Percentiles rank a stretch among this genome's conserved stretches.
Conservation (phyloP, 306 rosid species). For the Trichosanthes truncata region DNA sequence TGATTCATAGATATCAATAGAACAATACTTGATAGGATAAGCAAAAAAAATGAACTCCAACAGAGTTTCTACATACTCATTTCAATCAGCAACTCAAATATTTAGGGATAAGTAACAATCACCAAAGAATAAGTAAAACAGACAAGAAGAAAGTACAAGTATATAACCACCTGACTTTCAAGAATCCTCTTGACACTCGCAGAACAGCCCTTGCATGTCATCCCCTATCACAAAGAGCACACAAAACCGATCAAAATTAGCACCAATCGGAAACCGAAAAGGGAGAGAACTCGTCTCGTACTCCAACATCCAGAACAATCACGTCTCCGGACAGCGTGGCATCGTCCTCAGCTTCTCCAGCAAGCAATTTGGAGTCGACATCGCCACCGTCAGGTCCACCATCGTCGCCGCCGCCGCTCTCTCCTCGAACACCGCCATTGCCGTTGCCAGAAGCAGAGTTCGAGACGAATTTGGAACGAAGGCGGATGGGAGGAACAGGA, state of each 20-base stretch:
- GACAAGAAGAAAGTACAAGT: background rate
- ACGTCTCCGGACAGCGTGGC: background rate
- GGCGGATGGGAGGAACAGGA: background rate
- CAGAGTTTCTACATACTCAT: background rate
- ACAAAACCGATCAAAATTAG: background rate
- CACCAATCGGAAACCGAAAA: background rate
- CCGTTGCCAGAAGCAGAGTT: background rate
- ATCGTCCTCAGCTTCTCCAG: background rate
- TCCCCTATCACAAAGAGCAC: conserved; percentile 20
- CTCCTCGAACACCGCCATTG: conserved; percentile 5
- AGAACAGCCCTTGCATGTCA: conserved; percentile 80
- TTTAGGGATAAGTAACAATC: background rate
- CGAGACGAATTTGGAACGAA: background rate
- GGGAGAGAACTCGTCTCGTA: background rate
- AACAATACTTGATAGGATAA: background rate
- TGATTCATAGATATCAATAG: background rate
- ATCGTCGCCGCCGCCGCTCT: background rate
- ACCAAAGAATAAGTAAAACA: background rate
- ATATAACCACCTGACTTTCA: conserved; percentile 20
- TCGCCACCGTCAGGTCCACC: background rate
- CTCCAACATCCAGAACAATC: conserved; percentile 10
- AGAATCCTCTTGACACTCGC: conserved; percentile 62
- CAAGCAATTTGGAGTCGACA: background rate
- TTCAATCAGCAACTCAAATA: background rate
- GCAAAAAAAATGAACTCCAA: background rate